Conservation (phyloP, 2,329 filamentous ascomycete genomes). For the Colletotrichum tropicale region DNA sequence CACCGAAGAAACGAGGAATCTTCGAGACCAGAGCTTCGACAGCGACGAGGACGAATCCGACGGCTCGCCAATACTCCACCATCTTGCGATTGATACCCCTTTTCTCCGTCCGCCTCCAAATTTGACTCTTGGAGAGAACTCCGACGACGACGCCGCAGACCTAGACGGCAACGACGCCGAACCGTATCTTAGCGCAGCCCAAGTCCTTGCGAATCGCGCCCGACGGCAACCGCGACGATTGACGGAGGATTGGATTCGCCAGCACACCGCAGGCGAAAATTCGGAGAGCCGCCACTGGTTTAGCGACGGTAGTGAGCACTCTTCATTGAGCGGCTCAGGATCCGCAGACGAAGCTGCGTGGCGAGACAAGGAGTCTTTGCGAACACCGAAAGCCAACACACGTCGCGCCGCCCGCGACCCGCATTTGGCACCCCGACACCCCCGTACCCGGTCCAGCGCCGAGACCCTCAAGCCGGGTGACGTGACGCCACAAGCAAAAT, state of each 20-base stretch:
- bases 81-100: constrained; percentile 65
- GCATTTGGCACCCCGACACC: constrained; percentile 37
- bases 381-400: constrained; percentile 50
- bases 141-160: neutral
- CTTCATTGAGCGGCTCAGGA: constrained; percentile 73
- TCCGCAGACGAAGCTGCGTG: constrained; percentile 50
- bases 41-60: constrained; percentile 64
- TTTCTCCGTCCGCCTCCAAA: constrained; percentile 63
- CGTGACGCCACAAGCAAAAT: neutral
- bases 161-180: constrained; percentile 31
- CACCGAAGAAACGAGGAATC: constrained; percentile 58
- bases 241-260: constrained; percentile 86
- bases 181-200: constrained; percentile 54
- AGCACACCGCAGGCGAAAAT: constrained; percentile 73
- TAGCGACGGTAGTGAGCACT: constrained; percentile 64
- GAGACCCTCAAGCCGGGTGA: constrained; percentile 55
- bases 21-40: constrained; percentile 57
- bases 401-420: constrained; percentile 7
- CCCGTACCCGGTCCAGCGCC: constrained; percentile 56
- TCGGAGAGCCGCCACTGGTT: constrained; percentile 45
- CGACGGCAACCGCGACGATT: constrained; percentile 66
- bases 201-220: constrained; percentile 66
- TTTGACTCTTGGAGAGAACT: constrained; percentile 35
- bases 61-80: constrained; percentile 65
- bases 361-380: constrained; percentile 52